These are phyloP conservation scores for Starmerella khaoyaiensis DNA, from an alignment of 805 yeast species.

Conservation along the genomic window DNA sequence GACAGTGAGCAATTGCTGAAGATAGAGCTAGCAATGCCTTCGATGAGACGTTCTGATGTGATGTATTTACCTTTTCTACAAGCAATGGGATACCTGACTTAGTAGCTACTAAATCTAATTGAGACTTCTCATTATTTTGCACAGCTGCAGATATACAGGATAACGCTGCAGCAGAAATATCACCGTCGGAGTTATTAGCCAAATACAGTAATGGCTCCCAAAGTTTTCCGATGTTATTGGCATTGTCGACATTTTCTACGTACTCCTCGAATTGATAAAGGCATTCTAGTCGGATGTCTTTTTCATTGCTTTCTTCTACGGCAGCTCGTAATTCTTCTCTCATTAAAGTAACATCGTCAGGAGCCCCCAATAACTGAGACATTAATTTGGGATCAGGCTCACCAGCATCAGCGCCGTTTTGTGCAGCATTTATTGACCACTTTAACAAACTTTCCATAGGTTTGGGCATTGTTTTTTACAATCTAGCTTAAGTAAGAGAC, in stretches of 20 bases:
- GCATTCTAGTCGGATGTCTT: constrained; percentile 58
- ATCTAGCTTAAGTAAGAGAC: not conserved
- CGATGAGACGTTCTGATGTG: constrained; percentile 31
- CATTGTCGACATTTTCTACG: constrained; percentile 86
- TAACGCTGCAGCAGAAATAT: constrained; percentile 46
- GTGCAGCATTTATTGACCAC: constrained; percentile 76
- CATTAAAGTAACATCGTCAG: constrained; percentile 87
- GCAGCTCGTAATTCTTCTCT: constrained; percentile 55
- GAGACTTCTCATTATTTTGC: constrained; percentile 75
- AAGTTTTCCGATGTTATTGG: constrained; percentile 76
- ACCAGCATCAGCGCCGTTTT: constrained; percentile 38
- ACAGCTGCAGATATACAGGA: constrained; percentile 81
- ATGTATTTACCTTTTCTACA: constrained; percentile 23
- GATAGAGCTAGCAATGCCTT: constrained; percentile 74
- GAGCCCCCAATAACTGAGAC: constrained; percentile 63
- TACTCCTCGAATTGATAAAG: constrained; percentile 88
- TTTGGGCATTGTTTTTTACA: constrained; percentile 15
- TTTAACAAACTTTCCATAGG: constrained; percentile 78
- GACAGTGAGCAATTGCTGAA: constrained; percentile 56
- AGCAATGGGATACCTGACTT: constrained; percentile 25
- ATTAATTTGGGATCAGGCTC: constrained; percentile 63
- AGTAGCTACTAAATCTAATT: constrained; percentile 40
- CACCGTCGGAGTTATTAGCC: constrained; percentile 31
- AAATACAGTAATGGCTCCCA: constrained; percentile 67
- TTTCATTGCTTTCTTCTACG: constrained; percentile 36